Base-by-base conservation (phyloP, 768 basidiomycete genomes). In the Lentinula sp. region DNA sequence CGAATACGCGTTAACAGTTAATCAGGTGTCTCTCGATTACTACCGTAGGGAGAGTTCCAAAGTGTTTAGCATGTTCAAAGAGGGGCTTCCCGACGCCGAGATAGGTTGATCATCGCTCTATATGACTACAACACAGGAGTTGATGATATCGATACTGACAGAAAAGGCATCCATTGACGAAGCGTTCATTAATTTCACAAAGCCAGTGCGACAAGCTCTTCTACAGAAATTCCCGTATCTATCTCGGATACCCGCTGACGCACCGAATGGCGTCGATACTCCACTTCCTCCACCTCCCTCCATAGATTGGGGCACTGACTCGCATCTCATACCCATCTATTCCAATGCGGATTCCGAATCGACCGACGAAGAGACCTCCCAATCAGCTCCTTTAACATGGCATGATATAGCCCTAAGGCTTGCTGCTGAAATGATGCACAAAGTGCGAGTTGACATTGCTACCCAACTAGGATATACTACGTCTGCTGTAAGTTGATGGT, bases 161-260 rank as follows among this genome's bases (percentile, higher is more conserved):
- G 96, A 99, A 74, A 97, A 95, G 71, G 97, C 97, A 23, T 96
- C 93, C 0, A 97, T 98, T 39, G 97, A 98, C 68, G 97, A 99
- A 69, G 94, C 93, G 0, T 99, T 95, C 72, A 85, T 98, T 60
- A 96, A 98, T 71, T 83, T 98, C 60, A 91, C 94, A 3, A 80
- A 80, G 8, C 87, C 89, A 37, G 86, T 93, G n/a, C 86, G 91
- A 41, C 83, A 87, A 60, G 76, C 82, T 49, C 73, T 99, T 1
- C 75, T 98, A 2, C 79, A 83, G 53, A 78, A 85, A 45, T 93
- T 88, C 68, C 91, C 95, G 0, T 79, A 92, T 69, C 84, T 99
- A 28, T 80, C 85, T 0, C 70, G 82, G 18, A 81, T 88, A 2
- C 94, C 95, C 1, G 69, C 78, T 0, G 83, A 88, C 61, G 84